Evolutionary conservation across 2,329 filamentous ascomycete species (phyloP), one percentile per base, ranked within the genome.

Genomic region (Colletotrichum abscissum): DNA sequence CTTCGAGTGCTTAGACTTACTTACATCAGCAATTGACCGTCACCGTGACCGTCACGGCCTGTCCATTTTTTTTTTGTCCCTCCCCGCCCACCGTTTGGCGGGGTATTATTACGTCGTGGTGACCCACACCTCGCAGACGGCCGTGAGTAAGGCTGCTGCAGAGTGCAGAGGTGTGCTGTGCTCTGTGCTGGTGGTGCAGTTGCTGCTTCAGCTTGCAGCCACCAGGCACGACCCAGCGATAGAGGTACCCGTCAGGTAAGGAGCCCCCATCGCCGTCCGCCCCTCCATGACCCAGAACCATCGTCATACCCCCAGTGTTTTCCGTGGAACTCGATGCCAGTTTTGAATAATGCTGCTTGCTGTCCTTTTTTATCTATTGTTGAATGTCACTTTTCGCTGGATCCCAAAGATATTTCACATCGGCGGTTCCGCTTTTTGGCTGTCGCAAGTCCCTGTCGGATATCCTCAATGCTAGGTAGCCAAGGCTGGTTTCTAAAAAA

Each of bases 281-380:
- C 71, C 71, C 71, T 73, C 71, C 71, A 54, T 57, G 67, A 73
- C 67, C 71, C 71, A 73, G 71, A 73, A 65, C 58, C 67, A 24
- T 58, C 71, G 71, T 73, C 71, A 73, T 73, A 71, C 33, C 71
- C 71, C 71, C 71, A 73, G 60, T 68, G 38, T 65, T 56, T 28
- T 57, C 33, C 63, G 63, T 65, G 62, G 62, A n/a, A 26, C 11
- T 46, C 56, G 52, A 65, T 56, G 52, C 49, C 33, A 38, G 52
- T 56, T 56, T 56, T 22, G 49, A 4, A n/a, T 2, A 54, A 26
- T 38, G 46, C 24, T 49, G 42, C 42, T 19, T 49, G 38, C 38
- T 42, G 38, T 42, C 14, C 38, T 19, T 19, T 42, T 42, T 42
- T 19, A 7, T 42, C 38, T 42, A 19, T 19, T 49, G 38, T 42